Evolutionary conservation across 1,284 basidiomycete genomes (phyloP), one percentile per base, ranked within the genome.

Genomic region (Agroathelia rolfsii): DNA sequence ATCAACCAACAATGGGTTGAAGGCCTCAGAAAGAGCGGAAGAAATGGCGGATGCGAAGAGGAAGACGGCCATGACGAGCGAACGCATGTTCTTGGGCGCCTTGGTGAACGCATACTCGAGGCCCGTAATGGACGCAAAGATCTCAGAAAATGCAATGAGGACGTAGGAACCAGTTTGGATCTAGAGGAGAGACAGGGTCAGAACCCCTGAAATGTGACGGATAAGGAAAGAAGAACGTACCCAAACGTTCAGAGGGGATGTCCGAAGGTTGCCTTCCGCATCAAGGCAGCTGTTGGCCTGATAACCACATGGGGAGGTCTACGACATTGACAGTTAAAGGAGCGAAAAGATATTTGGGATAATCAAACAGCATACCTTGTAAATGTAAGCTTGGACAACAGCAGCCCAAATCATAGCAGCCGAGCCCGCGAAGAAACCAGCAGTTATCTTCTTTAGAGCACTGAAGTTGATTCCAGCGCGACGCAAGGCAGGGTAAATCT

Each of bases 401-500:
- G 29, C 56, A 27, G 65, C 65, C 69, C 69, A 76, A 11, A 72
- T 42, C 78, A 82, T 82, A 14, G 76, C 61, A 9, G 58, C 61
- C 1, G 73, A 42, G 13, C 67, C 76, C 2, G 67, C 64, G 44
- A 68, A 58, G 64, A 93, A 92, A 5, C 89, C 89, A 18, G 66
- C 62, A 0, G 74, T 66, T 41, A 93, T 84, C 47, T 72, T 79
- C 57, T 76, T 81, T 40, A 89, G 58, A 0, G 84, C 71, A 12
- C 66, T 73, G 51, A 89, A 84, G 52, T 72, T 72, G 56, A 83
- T 58, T 6, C 76, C 75, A 5, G 52, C 40, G 32, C 72, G 69
- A n/a, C 71, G 67, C 7, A 89, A 58, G n/a, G 54, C 60, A 11
- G 88, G 88, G 59, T 92, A 92, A 45, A 88, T 34, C 66, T 68